These are phyloP conservation scores for Aspergillus fumigatus DNA, from an alignment of 2,329 filamentous ascomycete genomes.

Conservation along the genomic window DNA sequence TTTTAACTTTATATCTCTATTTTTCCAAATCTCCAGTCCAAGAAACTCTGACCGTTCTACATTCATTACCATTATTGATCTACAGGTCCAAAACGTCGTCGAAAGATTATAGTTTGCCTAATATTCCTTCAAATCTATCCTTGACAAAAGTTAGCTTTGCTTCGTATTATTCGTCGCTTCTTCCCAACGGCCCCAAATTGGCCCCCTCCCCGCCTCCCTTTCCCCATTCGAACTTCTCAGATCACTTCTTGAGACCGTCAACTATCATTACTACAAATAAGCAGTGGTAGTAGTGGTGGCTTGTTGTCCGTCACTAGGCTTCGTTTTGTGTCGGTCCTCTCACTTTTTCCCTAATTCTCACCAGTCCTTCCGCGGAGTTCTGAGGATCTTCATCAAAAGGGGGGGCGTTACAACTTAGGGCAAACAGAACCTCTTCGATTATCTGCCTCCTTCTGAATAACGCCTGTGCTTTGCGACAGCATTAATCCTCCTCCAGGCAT, in stretches of 20 bases:
- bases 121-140: not conserved
- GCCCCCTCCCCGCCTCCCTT: not conserved
- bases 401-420: not conserved
- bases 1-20: conserved; percentile 4
- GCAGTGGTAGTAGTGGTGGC: not conserved
- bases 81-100: not conserved
- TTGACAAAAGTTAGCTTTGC: not conserved
- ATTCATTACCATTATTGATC: conserved; percentile 1
- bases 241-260: not conserved
- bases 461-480: not conserved
- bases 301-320: not conserved
- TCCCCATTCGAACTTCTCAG: not conserved
- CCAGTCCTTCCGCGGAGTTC: not conserved
- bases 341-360: not conserved
- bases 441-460: not conserved
- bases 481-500: not conserved
- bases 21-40: conserved; percentile 10
- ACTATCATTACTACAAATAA: not conserved
- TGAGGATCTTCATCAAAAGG: not conserved
- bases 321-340: not conserved
- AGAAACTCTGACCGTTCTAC: conserved; percentile 7
- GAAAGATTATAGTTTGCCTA: not conserved
- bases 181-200: not conserved
- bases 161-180: not conserved
- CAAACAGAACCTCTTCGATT: not conserved